A percentile compares a stretch with the other conserved stretches of the same genome.
Evolutionary conservation across 805 yeast species (phyloP).

Genomic region (Metschnikowia picachoensis): DNA sequence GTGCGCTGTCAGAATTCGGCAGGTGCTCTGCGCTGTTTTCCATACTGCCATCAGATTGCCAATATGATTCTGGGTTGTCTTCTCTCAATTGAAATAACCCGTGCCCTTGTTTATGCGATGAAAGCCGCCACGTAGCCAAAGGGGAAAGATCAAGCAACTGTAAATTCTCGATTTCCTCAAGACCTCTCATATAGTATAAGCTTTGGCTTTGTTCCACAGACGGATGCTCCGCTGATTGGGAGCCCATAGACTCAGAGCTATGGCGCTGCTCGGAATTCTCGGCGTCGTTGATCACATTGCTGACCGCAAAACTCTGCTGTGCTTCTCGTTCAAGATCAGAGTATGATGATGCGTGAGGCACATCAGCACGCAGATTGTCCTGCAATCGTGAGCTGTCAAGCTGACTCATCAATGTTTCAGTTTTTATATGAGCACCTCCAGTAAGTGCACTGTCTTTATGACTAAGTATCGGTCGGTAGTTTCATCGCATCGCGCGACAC

Average conservation of each 20-base stretch:
- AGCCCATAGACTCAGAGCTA: slow-evolving; percentile 6
- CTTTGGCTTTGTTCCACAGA: slow-evolving; percentile 38
- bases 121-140: slow-evolving; percentile 79
- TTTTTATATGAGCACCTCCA: too few relatives aligned
- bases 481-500: too few relatives aligned
- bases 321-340: slow-evolving; percentile 5
- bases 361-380: slow-evolving; percentile 4
- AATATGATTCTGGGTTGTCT: slow-evolving; percentile 65
- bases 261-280: slow-evolving; percentile 6
- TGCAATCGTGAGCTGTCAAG: slow-evolving; percentile 1
- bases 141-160: slow-evolving; percentile 75
- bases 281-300: slow-evolving; percentile 1
- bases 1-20: slow-evolving; percentile 27
- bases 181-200: slow-evolving; percentile 43
- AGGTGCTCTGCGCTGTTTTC: slow-evolving; percentile 25
- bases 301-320: neutral
- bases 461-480: neutral
- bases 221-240: slow-evolving; percentile 22
- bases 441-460: neutral
- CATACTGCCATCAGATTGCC: slow-evolving; percentile 90
- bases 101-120: slow-evolving; percentile 68
- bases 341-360: slow-evolving; percentile 6
- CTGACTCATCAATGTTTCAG: neutral
- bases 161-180: slow-evolving; percentile 50
- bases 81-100: slow-evolving; percentile 72